A percentile compares a stretch with the other conserved stretches of the same genome.
These are phyloP conservation scores for Biscogniauxia mediterranea DNA, from an alignment of 2,329 filamentous ascomycete genomes.

Conservation along the genomic window DNA sequence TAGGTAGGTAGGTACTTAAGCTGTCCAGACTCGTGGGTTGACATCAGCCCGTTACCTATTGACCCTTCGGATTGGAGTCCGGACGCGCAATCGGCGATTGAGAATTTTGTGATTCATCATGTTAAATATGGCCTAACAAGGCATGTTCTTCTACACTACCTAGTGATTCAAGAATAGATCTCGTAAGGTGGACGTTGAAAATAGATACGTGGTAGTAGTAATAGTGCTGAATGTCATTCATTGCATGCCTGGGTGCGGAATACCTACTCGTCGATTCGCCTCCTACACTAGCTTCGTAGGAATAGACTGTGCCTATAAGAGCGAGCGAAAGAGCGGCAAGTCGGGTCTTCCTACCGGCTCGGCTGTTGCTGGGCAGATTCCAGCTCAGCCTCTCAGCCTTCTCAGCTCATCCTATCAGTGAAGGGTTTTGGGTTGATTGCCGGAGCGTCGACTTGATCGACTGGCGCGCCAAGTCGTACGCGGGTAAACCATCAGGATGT, in stretches of 20 bases:
- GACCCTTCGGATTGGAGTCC: not conserved
- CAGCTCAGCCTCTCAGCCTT: not conserved
- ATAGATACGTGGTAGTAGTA: not conserved
- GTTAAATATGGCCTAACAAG: not conserved
- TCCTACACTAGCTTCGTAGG: not conserved
- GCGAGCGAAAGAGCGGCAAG: no score
- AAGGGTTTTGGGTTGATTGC: not conserved
- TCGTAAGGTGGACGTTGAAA: no score
- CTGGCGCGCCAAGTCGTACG: not conserved
- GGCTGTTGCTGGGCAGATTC: not conserved
- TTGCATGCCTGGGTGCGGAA: no score
- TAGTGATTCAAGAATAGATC: not conserved
- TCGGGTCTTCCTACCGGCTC: not conserved
- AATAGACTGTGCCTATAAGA: not conserved
- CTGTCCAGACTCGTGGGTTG: not conserved
- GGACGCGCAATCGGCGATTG: not conserved
- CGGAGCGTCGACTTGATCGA: not conserved
- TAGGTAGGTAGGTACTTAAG: no score
- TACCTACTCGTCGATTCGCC: not conserved
- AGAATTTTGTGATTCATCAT: not conserved
- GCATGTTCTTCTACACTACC: not conserved
- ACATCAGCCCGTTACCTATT: not conserved
- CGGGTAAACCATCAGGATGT: constrained; percentile 3
- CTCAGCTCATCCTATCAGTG: not conserved
- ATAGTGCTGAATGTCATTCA: not conserved